Percentiles rank a stretch among this genome's conserved stretches.
phyloP scores from a whole-genome alignment of 1,284 basidiomycete genomes.

The Leccinum solheimii region DNA sequence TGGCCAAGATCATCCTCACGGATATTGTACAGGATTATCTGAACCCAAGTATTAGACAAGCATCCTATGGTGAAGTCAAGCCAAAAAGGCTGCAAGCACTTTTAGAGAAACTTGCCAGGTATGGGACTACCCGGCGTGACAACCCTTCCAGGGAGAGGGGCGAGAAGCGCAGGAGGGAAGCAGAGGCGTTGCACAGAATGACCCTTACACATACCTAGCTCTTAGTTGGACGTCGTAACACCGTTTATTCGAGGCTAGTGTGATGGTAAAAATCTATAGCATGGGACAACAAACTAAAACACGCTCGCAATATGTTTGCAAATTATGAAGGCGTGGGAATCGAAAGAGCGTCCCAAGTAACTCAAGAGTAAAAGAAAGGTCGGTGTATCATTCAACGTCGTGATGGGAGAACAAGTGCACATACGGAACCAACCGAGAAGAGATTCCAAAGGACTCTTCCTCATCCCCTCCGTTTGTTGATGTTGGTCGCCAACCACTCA shows the following conservation, averaged over 20 bases:
- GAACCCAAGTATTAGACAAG: slow-evolving; percentile 69
- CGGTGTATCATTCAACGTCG: slow-evolving; percentile 36
- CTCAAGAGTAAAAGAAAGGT: slow-evolving; percentile 23
- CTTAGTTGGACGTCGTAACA: slow-evolving; percentile 1
- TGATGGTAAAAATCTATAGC: slow-evolving; percentile 19
- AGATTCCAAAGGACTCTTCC: slow-evolving; percentile 30
- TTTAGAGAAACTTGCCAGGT: slow-evolving; percentile 78
- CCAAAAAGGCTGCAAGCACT: slow-evolving; percentile 75
- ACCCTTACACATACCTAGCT: slow-evolving; percentile 21
- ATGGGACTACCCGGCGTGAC: slow-evolving; percentile 63
- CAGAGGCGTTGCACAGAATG: slow-evolving; percentile 67
- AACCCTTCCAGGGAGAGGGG: slow-evolving; percentile 56
- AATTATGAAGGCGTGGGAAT: slow-evolving; percentile 10
- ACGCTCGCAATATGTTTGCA: slow-evolving; percentile 8
- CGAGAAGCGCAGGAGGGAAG: slow-evolving; percentile 74
- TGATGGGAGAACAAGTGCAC: slow-evolving; percentile 49
- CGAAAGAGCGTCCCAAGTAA: slow-evolving; percentile 30
- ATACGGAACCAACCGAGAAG: slow-evolving; percentile 45
- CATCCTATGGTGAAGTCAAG: slow-evolving; percentile 72
- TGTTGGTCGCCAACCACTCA: slow-evolving; percentile 92
- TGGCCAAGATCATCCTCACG: slow-evolving; percentile 72
- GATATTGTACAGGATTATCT: slow-evolving; percentile 81
- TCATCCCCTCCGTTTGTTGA: slow-evolving; percentile 76
- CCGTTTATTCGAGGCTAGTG: slow-evolving; percentile 12
- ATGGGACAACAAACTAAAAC: slow-evolving; percentile 8